Evolutionary conservation across 2,329 filamentous ascomycete species (phyloP), one percentile per base, ranked within the genome.

Genomic region (Penicillium sp.): DNA sequence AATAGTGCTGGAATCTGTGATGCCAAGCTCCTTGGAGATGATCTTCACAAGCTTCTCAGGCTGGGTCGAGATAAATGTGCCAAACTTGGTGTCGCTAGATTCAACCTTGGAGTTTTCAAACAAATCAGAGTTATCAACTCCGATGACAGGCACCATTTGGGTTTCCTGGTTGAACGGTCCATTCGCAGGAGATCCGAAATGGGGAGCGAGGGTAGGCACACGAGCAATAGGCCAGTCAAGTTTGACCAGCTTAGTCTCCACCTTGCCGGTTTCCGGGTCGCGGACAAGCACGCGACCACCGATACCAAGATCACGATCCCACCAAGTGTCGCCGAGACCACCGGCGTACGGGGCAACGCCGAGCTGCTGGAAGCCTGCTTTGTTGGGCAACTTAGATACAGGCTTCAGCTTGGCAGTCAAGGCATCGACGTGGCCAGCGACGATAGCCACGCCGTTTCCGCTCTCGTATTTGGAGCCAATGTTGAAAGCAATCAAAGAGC

Each of bases 281-380:
- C 87, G 89, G 44, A 97, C 87, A 47, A 97, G 81, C 4, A 97
- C 93, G 43, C 92, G 83, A 38, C 94, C 94, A 61, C 92, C 94
- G 66, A 97, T 89, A 62, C 89, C 88, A 50, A 99, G 82, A 73
- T 99, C 94, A 37, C 94, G 85, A 74, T 97, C 94, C 93, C 92
- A 97, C 94, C 94, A 97, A 1, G 94, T 97, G 60, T 82, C 81
- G 71, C 92, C 94, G 59, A 97, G 77, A 1, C 81, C 92, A 49
- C 94, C 93, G 10, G 92, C 93, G 71, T 97, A 99, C 0, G 90
- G 94, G 2, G 94, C 92, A 51, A 97, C 90, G 24, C 90, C 93
- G 7, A 97, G 83, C 78, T 97, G 91, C 29, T 90, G 74, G 70
- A 91, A 99, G 52, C 94, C 93, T 32, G 89, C 88, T 71, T 89